phyloP scores from a whole-genome alignment of 169 alveolate genomes.

The Plasmodium adleri region DNA sequence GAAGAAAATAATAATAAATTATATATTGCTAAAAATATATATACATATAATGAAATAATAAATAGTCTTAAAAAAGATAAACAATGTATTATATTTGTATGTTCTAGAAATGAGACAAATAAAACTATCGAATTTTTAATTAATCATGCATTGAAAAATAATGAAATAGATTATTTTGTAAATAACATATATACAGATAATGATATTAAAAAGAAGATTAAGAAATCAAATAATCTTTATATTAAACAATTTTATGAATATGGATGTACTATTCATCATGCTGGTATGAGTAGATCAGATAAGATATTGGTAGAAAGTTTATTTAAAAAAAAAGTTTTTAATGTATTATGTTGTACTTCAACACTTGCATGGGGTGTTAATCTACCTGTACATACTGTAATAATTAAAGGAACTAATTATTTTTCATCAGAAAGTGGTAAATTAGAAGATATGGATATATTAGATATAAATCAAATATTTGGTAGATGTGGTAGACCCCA shows the following conservation, averaged over 20 bases:
- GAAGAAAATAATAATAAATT: slow-evolving; percentile 94
- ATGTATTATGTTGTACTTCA: slow-evolving; percentile 98
- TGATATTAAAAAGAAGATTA: slow-evolving; percentile 49
- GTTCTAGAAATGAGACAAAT: slow-evolving; percentile 94
- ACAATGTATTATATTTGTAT: slow-evolving; percentile 85
- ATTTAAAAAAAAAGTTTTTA: slow-evolving; percentile 95
- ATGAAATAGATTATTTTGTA: slow-evolving; percentile 30
- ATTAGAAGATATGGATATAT: slow-evolving; percentile 96
- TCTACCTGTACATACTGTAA: slow-evolving; percentile 99
- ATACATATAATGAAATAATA: slow-evolving; percentile 74
- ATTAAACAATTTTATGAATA: slow-evolving; percentile 90
- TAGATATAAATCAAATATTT: slow-evolving; percentile 99
- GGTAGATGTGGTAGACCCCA: slow-evolving; percentile 99
- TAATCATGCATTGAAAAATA: slow-evolving; percentile 74
- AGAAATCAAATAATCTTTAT: slow-evolving; percentile 58
- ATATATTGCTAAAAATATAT: slow-evolving; percentile 92
- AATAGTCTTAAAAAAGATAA: slow-evolving; percentile 80
- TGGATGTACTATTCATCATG: slow-evolving; percentile 99
- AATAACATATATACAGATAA: slow-evolving; percentile 71
- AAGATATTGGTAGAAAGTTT: slow-evolving; percentile 96
- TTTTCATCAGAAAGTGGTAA: slow-evolving; percentile 97
- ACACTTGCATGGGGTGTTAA: slow-evolving; percentile 99
- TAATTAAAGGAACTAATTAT: slow-evolving; percentile 99
- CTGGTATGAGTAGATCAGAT: slow-evolving; percentile 98
- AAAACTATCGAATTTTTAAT: slow-evolving; percentile 92